These are phyloP conservation scores for Leucocoprinus leucothites DNA, from an alignment of 768 basidiomycete species.

Conservation along the genomic window DNA sequence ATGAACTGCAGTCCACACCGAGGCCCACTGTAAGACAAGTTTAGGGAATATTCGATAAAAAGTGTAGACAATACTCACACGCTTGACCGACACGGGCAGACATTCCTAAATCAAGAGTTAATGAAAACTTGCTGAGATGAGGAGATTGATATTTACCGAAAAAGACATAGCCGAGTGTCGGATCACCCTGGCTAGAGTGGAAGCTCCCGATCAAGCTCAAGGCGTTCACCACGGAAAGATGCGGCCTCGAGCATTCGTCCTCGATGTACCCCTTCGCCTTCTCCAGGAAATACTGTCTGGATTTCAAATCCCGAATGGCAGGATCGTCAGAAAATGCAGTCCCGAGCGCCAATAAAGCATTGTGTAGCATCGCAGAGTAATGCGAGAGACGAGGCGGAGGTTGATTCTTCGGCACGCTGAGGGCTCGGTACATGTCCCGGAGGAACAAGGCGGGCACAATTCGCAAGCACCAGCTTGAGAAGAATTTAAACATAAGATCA, in stretches of 20 bases:
- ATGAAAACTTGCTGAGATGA: no score
- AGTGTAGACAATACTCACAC: constrained; percentile 42
- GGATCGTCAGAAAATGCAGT: constrained; percentile 44
- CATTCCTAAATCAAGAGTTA: constrained; percentile 40
- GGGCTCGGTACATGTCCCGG: constrained; percentile 43
- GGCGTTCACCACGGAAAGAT: constrained; percentile 42
- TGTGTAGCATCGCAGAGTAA: constrained; percentile 74
- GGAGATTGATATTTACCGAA: constrained; percentile 33
- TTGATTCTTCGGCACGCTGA: constrained; percentile 34
- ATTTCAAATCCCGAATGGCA: constrained; percentile 36
- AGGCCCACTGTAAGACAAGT: constrained; percentile 45
- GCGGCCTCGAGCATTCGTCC: constrained; percentile 42
- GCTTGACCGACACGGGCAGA: constrained; percentile 57
- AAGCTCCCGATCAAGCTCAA: constrained; percentile 41
- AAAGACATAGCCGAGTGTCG: constrained; percentile 44
- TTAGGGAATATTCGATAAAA: background rate
- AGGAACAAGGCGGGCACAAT: constrained; percentile 47
- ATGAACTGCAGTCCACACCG: constrained; percentile 52
- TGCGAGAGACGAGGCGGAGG: constrained; percentile 46
- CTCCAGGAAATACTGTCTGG: constrained; percentile 38
- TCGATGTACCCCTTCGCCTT: constrained; percentile 45
- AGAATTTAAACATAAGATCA: constrained; percentile 46
- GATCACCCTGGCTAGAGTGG: constrained; percentile 44
- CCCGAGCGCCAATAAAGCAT: constrained; percentile 50
- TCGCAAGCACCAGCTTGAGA: constrained; percentile 47